phyloP scores from a whole-genome alignment of 179 eudicot species.

The Sideroxylon spinosum region DNA sequence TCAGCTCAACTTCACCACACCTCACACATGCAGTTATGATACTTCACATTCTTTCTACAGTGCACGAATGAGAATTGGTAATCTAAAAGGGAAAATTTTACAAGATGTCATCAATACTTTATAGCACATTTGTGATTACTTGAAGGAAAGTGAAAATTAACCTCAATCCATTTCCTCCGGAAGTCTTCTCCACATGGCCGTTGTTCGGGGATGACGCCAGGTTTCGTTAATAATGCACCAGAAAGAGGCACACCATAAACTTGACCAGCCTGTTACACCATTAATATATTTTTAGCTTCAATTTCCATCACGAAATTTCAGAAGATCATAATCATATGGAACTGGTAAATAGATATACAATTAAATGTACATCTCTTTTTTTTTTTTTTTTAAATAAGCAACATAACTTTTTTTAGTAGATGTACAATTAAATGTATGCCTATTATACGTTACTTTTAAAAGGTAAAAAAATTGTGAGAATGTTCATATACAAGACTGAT shows the following conservation, averaged over 20 bases:
- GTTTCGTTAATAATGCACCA: constrained; percentile 66
- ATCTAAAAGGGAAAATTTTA: neutral
- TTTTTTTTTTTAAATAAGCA: no score
- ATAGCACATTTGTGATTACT: neutral
- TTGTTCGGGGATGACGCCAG: constrained; percentile 77
- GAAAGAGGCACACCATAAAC: constrained; percentile 95
- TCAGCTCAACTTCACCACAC: neutral
- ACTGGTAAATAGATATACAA: neutral
- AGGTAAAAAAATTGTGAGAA: neutral
- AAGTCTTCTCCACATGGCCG: constrained; percentile 81
- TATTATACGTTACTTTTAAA: neutral
- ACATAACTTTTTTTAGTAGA: neutral
- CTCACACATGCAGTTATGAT: neutral
- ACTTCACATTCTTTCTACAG: neutral
- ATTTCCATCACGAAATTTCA: neutral
- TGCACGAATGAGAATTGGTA: neutral
- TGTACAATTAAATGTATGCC: neutral
- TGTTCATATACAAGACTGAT: neutral
- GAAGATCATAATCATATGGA: neutral
- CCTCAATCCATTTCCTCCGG: constrained; percentile 96
- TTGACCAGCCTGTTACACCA: constrained; percentile 80
- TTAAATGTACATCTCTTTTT: neutral
- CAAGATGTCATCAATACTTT: neutral
- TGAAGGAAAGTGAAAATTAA: constrained; percentile 26
- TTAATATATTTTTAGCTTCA: constrained; percentile 15